phyloP scores from a whole-genome alignment of 768 basidiomycete genomes.

The Agaricus blazei region DNA sequence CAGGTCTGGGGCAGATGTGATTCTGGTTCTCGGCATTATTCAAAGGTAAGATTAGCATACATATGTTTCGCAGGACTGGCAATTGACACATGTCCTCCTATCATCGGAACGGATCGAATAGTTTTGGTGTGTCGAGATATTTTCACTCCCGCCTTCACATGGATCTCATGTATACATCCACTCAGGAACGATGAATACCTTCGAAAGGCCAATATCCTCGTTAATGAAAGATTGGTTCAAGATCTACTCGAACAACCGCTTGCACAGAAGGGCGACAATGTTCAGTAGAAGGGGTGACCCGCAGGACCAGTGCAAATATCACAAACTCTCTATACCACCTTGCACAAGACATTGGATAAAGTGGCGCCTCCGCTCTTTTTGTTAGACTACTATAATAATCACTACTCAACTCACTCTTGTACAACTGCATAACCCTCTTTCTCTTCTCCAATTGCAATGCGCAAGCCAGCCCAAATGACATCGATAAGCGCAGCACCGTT shows the following conservation, averaged over 20 bases:
- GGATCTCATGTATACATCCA: background rate
- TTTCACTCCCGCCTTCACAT: background rate
- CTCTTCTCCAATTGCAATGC: conserved; percentile 60
- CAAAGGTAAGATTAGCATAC: conserved; percentile 55
- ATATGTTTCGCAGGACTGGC: background rate
- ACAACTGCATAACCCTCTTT: conserved; percentile 49
- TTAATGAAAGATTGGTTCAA: conserved; percentile 36
- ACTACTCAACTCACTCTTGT: conserved; percentile 49
- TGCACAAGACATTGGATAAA: background rate
- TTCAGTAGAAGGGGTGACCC: too few species aligned
- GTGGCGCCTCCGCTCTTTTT: too few species aligned
- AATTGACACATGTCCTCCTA: background rate
- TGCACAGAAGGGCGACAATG: conserved; percentile 6
- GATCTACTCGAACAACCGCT: conserved; percentile 27
- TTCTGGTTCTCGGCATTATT: conserved; percentile 88
- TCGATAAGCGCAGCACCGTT: conserved; percentile 84
- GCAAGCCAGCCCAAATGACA: conserved; percentile 76
- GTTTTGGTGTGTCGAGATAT: conserved; percentile 36
- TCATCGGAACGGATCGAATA: conserved; percentile 11
- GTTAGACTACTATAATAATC: too few species aligned
- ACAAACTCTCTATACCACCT: too few species aligned
- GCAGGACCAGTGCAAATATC: too few species aligned
- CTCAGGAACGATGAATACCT: conserved; percentile 52
- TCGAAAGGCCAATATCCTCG: conserved; percentile 36
- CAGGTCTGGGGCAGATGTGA: conserved; percentile 58